Evolutionary conservation across 306 rosid species (phyloP), one percentile per base, ranked within the genome.

Genomic region (Parietaria judaica): DNA sequence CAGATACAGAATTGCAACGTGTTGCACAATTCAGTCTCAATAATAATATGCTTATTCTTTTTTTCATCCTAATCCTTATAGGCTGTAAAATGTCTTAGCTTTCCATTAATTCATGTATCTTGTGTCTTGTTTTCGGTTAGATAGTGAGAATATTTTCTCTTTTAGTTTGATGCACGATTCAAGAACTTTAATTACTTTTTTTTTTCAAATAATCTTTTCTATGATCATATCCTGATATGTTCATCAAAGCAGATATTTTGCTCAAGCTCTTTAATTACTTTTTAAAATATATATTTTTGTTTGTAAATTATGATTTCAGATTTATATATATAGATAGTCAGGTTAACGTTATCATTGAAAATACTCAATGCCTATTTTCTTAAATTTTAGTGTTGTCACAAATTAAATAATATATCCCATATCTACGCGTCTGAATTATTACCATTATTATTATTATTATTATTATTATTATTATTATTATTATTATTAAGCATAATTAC

Each of bases 61-160:
- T n/a, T 10, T 16, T 43, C 12, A 44, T 9, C 17, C 47, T 15
- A 45, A 57, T 56, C 43, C 44, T 35, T 37, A 57, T 37, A 35
- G 31, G 31, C 31, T 39, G 11, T 11, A 56, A 35, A 11, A 36
- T 36, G 37, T 10, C 36, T 12, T 36, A 31, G 11, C 60, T 56
- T 35, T 11, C 47, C 12, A 3, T 46, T 61, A 3, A 45, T 61
- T 45, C 65, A 61, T 61, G 65, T 45, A 61, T 36, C 65, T 46
- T 36, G 61, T 57, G 31, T 36, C 45, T 57, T 57, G 10, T 7
- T 14, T 34, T 23, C 31, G 31, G 31, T 12, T 38, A 36, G 39
- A 36, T 36, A 13, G 45, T 14, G 13, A 4, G 12, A 36, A 6
- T 57, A 6, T 36, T 56, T 56, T 56, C 8, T 15, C 41, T 55